Base-by-base conservation (phyloP, 768 basidiomycete species). In the Bullera alba region DNA sequence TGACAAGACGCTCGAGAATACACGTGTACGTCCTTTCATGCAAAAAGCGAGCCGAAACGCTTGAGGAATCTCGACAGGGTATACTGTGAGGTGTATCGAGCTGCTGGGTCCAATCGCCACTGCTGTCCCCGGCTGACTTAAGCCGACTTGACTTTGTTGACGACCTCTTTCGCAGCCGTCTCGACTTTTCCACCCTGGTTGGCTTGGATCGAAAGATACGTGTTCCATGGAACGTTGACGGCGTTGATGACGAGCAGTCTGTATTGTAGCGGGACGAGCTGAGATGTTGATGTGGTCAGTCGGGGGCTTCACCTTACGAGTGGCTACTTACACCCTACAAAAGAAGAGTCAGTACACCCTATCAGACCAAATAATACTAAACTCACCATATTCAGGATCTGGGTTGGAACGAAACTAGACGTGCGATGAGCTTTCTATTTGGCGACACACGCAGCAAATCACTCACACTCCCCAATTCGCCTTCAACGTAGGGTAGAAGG, bases 201-300 rank as follows among this genome's bases (percentile, higher is more conserved):
- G 36, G 60, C 60, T 43, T 69, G 67, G 14, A 69, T 34, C 15
- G 67, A 69, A 26, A 69, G 44, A 56, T 54, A 69, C 35, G 67
- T 53, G 60, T 69, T 69, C 67, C 70, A 72, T 15, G 68, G 68
- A 38, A 72, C 61, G 54, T 65, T 70, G 59, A 72, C 64, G 36
- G 32, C 62, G 53, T 68, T 66, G 46, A 68, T 58, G 28, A 58
- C 59, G 5, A 68, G 50, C 5, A 68, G 46, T 22, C 70, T 53
- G 54, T 61, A 60, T 55, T 59, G 64, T 5, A 60, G 56, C 8
- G 70, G 70, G 39, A 72, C 58, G 54, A 72, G 48, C 70, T 70
- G 48, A 2, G 0, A 2, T 15, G 42, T 29, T 41, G 28, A 51
- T 12, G 23, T 4, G 39, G 41, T 30, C 14, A 26, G 21, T 21